Conservation (phyloP, 768 basidiomycete species). For the Cystobasidium ongulense region DNA sequence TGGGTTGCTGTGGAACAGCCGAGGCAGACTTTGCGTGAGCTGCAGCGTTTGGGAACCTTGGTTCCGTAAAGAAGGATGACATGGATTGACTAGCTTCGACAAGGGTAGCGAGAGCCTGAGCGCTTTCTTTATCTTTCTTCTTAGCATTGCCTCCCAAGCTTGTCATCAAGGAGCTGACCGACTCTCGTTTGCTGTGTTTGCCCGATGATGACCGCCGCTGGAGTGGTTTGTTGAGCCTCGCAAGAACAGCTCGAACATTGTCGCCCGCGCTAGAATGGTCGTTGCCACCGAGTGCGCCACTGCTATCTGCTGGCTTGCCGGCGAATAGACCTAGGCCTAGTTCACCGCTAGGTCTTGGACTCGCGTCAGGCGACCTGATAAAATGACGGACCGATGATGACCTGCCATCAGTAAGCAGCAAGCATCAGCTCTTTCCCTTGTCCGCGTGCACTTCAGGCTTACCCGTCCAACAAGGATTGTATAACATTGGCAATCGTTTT, state of each 20-base stretch:
- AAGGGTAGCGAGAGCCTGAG: not conserved
- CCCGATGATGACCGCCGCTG: conserved; percentile 18
- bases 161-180: conserved; percentile 1
- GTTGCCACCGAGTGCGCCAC: not conserved
- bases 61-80: conserved; percentile 9
- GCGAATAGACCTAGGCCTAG: not conserved
- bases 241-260: conserved; percentile 12
- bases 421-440: too few species aligned
- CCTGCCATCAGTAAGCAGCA: not conserved
- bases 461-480: conserved; percentile 39
- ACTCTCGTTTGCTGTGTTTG: conserved; percentile 24
- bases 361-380: not conserved
- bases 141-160: not conserved
- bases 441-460: not conserved
- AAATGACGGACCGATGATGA: conserved; percentile 39
- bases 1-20: not conserved
- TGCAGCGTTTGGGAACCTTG: not conserved
- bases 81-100: conserved; percentile 26
- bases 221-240: conserved; percentile 25
- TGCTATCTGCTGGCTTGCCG: not conserved
- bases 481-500: conserved; percentile 35
- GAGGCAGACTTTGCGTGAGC: conserved; percentile 22
- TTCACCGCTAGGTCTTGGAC: not conserved
- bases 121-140: not conserved
- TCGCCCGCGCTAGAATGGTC: not conserved